A percentile compares a stretch with the other conserved stretches of the same genome.
Evolutionary conservation across 495 filamentous ascomycete genomes (phyloP).

Genomic region (Penicillium silybi): DNA sequence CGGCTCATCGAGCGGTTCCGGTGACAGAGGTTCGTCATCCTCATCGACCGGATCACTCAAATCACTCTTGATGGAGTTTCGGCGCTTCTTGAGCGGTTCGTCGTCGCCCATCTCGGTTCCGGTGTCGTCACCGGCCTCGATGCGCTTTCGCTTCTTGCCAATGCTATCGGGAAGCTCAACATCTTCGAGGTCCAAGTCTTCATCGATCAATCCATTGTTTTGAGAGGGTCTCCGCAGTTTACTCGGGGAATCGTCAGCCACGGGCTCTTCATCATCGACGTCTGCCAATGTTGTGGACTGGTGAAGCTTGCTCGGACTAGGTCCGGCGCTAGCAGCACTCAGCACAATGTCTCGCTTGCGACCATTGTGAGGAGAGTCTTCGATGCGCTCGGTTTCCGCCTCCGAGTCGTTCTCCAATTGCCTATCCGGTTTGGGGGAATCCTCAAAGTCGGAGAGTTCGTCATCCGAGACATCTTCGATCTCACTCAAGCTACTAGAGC

Average conservation of each 20-base stretch:
- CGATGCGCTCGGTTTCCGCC: constrained; percentile 93
- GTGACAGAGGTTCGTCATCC: constrained; percentile 18
- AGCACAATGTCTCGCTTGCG: constrained; percentile 60
- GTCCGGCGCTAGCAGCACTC: constrained; percentile 46
- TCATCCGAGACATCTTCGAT: constrained; percentile 75
- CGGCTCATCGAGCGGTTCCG: constrained; percentile 25
- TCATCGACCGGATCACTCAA: constrained; percentile 35
- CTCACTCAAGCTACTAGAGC: constrained; percentile 83
- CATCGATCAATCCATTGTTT: constrained; percentile 27
- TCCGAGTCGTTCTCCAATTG: constrained; percentile 79
- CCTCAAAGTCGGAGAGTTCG: constrained; percentile 52
- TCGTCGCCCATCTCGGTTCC: constrained; percentile 41
- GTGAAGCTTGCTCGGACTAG: constrained; percentile 64
- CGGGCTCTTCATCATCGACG: constrained; percentile 38
- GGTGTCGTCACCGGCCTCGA: constrained; percentile 37
- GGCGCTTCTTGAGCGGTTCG: constrained; percentile 42
- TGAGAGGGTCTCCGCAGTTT: constrained; percentile 34
- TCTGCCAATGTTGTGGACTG: constrained; percentile 48
- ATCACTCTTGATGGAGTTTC: constrained; percentile 43
- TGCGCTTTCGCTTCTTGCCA: constrained; percentile 49
- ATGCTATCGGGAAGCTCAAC: constrained; percentile 27
- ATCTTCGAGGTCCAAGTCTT: constrained; percentile 30
- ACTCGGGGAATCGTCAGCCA: constrained; percentile 40
- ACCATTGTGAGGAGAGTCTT: constrained; percentile 80
- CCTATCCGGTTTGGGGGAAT: constrained; percentile 36